Percentiles rank a stretch among this genome's conserved stretches.
Conservation (phyloP, 192 early-diverging fungal genomes). For the Coemansia furcata region DNA sequence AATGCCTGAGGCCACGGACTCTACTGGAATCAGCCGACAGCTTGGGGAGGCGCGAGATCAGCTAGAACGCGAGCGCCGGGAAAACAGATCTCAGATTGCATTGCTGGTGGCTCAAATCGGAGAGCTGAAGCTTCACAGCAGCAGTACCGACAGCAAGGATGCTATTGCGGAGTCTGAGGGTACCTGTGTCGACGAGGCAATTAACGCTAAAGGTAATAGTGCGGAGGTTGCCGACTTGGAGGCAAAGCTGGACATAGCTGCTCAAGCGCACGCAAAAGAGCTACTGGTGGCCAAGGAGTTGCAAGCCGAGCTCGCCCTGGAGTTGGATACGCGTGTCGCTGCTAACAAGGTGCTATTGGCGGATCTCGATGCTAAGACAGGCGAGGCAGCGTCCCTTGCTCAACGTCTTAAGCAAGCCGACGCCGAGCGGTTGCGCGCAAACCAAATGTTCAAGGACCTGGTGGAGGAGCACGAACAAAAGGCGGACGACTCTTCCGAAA, state of each 20-base stretch:
- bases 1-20: neutral
- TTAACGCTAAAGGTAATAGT: neutral
- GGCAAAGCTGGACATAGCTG: neutral
- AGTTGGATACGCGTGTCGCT: constrained; percentile 8
- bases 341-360: constrained; percentile 8
- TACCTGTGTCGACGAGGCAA: neutral
- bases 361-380: constrained; percentile 13
- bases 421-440: constrained; percentile 13
- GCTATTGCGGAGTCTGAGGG: neutral
- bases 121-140: constrained; percentile 11
- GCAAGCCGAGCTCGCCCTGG: neutral
- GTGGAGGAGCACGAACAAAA: constrained; percentile 15
- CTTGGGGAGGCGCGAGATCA: constrained; percentile 19
- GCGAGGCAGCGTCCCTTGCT: constrained; percentile 15
- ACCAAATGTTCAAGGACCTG: constrained; percentile 22
- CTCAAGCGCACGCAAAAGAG: constrained; percentile 3
- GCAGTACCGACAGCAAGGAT: neutral
- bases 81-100: constrained; percentile 18
- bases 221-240: constrained; percentile 16
- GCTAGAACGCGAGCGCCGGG: constrained; percentile 40
- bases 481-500: constrained; percentile 6
- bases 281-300: neutral
- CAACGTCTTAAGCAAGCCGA: constrained; percentile 13
- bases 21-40: constrained; percentile 14
- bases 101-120: constrained; percentile 24